Percentiles rank a stretch among this genome's conserved stretches.
These are phyloP conservation scores for Mimosa pudica DNA, from an alignment of 306 rosid genomes.

Conservation along the genomic window DNA sequence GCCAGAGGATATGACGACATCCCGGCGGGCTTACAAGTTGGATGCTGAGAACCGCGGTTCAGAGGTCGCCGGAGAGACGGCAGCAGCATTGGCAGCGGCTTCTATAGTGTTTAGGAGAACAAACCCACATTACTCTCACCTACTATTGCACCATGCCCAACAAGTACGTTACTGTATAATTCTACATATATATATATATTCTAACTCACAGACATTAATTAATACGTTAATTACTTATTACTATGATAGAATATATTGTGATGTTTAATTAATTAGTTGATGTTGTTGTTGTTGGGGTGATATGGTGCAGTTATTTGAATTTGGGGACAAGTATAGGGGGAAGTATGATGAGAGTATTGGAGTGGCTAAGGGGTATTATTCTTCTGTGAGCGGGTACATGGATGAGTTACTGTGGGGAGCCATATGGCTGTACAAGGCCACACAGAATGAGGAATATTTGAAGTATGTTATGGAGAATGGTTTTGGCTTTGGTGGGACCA, in stretches of 20 bases:
- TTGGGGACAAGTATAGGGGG: slow-evolving; percentile 71
- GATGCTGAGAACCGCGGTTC: slow-evolving; percentile 72
- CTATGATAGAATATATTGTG: not conserved
- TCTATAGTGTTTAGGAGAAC: slow-evolving; percentile 70
- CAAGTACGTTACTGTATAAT: slow-evolving; percentile 47
- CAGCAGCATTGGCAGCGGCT: slow-evolving; percentile 78
- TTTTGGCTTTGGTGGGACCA: slow-evolving; percentile 66
- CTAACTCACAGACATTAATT: not conserved
- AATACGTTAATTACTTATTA: not conserved
- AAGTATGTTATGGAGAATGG: slow-evolving; percentile 57
- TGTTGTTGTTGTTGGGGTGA: not conserved
- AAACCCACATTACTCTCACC: slow-evolving; percentile 76
- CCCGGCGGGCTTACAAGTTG: slow-evolving; percentile 70
- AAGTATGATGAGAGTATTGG: slow-evolving; percentile 77
- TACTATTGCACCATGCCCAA: slow-evolving; percentile 76
- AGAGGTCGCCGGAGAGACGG: slow-evolving; percentile 72
- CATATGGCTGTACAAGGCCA: slow-evolving; percentile 72
- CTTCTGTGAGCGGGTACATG: slow-evolving; percentile 81
- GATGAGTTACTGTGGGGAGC: slow-evolving; percentile 95
- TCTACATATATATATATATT: not conserved
- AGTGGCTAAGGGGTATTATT: slow-evolving; percentile 63
- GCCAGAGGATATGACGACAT: slow-evolving; percentile 85
- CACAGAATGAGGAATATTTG: slow-evolving; percentile 55
- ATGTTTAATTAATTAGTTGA: not conserved
- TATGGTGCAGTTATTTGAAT: slow-evolving; percentile 71